Evolutionary conservation across 192 early-diverging fungal genomes (phyloP), one percentile per base, ranked within the genome.

Genomic region (Coemansia erecta): DNA sequence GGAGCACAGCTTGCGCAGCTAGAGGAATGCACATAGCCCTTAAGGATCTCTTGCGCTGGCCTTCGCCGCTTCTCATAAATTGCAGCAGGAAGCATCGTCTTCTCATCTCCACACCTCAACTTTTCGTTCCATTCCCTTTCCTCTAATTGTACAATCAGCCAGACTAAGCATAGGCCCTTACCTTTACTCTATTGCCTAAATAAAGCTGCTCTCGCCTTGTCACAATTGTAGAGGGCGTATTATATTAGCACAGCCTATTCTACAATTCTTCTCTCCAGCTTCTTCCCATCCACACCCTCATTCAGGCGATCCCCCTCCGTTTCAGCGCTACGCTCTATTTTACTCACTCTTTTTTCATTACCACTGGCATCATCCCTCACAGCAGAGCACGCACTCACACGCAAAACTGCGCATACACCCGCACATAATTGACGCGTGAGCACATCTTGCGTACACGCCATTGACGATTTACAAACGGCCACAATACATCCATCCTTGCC

Each of bases 91-190:
- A 24, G 22, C 47, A 49, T 24, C 47, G 47, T 49, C 58, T 19
- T 26, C 19, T 45, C 63, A 47, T 39, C 42, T 47, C 55, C 40
- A 15, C 28, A 37, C 41, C 6, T 21, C 15, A 23, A 39, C 50
- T 28, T 45, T 40, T 23, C 56, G 18, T 17, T 48, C 19, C 48
- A 49, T 48, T 45, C n/a, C 24, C 51, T n/a, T 22, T 33, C 48
- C 52, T 39, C 52, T 58, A 64, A 67, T 71, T 71, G 68, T 71
- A 71, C 62, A 71, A 71, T 71, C 62, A 39, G 47, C 47, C 18
- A 9, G 35, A 15, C 24, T 26, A 26, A 21, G 23, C 66, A 9
- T 31, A 22, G 39, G 22, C 42, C 46, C 40, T 37, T 17, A 17
- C 21, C 24, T 43, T 28, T 44, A 31, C 33, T 39, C 33, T 54